Evolutionary conservation across 495 filamentous ascomycete species (phyloP).

Genomic region (Lophium mytilinum): DNA sequence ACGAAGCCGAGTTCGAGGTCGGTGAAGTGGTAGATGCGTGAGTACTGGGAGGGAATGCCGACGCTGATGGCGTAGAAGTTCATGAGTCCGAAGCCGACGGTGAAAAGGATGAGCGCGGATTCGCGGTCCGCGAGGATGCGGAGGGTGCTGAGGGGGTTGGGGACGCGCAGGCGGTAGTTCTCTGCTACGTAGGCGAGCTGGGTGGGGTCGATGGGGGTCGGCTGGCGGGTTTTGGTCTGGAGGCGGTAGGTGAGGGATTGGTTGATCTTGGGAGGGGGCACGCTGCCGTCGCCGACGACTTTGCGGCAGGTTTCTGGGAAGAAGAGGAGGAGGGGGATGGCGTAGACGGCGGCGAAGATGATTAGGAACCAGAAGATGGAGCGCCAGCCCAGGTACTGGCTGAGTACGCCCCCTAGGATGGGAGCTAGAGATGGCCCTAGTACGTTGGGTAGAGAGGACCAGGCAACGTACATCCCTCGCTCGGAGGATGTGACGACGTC

Average conservation of each 20-base stretch:
- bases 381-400: constrained; percentile 10
- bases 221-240: constrained; percentile 19
- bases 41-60: constrained; percentile 23
- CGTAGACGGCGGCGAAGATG: background rate
- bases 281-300: constrained; percentile 2
- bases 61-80: constrained; percentile 25
- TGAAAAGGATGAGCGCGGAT: constrained; percentile 27
- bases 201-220: background rate
- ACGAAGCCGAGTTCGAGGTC: constrained; percentile 30
- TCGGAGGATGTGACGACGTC: constrained; percentile 30
- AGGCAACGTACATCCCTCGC: constrained; percentile 30
- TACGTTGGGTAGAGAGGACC: constrained; percentile 6
- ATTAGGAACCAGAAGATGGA: constrained; percentile 13
- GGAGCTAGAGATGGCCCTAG: constrained; percentile 7
- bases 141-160: constrained; percentile 28
- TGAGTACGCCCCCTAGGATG: constrained; percentile 6
- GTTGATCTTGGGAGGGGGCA: constrained; percentile 30
- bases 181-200: background rate
- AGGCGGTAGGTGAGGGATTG: constrained; percentile 36
- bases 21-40: constrained; percentile 22
- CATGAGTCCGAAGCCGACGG: constrained; percentile 29
- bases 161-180: constrained; percentile 20
- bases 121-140: constrained; percentile 28
- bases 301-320: constrained; percentile 10
- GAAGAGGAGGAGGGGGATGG: constrained; percentile 4